phyloP scores from a whole-genome alignment of 768 basidiomycete species.

The Mycena olivaceomarginata region DNA sequence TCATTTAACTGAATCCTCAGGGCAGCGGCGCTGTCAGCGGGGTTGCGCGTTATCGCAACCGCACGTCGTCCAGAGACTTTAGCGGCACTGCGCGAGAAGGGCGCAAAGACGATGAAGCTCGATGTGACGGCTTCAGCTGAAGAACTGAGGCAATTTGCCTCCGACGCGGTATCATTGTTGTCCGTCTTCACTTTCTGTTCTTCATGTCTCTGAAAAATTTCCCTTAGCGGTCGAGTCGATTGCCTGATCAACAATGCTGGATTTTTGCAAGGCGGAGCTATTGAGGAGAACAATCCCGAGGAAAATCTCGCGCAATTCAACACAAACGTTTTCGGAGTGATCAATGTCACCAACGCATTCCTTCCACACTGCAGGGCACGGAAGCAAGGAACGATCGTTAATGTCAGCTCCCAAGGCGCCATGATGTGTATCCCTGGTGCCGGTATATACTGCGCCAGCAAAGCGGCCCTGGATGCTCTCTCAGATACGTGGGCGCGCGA shows the following conservation, averaged over 20 bases:
- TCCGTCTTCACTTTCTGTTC: not conserved
- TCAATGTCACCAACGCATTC: slow-evolving; percentile 50
- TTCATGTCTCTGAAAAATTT: not conserved
- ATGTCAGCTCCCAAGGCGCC: slow-evolving; percentile 44
- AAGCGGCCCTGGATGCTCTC: slow-evolving; percentile 44
- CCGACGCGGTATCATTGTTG: slow-evolving; percentile 7
- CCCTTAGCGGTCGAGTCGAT: slow-evolving; percentile 45
- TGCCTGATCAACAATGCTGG: slow-evolving; percentile 53
- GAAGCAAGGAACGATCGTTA: slow-evolving; percentile 42
- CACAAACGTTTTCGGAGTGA: slow-evolving; percentile 53
- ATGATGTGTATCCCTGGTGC: slow-evolving; percentile 36
- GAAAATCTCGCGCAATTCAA: slow-evolving; percentile 46
- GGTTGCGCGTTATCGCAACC: slow-evolving; percentile 34
- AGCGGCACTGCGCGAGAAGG: not conserved
- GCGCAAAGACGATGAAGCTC: slow-evolving; percentile 27
- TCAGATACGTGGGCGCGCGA: slow-evolving; percentile 30
- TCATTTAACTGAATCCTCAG: not conserved
- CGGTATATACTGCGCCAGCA: slow-evolving; percentile 45
- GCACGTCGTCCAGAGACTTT: slow-evolving; percentile 36
- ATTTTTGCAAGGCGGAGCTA: slow-evolving; percentile 45
- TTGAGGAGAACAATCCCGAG: slow-evolving; percentile 43
- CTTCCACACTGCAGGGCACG: slow-evolving; percentile 51
- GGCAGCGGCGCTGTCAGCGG: slow-evolving; percentile 16
- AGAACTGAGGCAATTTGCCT: slow-evolving; percentile 25
- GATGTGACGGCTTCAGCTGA: slow-evolving; percentile 29